These are phyloP conservation scores for Trichoderma simmonsii DNA, from an alignment of 2,329 filamentous ascomycete species.

Conservation along the genomic window DNA sequence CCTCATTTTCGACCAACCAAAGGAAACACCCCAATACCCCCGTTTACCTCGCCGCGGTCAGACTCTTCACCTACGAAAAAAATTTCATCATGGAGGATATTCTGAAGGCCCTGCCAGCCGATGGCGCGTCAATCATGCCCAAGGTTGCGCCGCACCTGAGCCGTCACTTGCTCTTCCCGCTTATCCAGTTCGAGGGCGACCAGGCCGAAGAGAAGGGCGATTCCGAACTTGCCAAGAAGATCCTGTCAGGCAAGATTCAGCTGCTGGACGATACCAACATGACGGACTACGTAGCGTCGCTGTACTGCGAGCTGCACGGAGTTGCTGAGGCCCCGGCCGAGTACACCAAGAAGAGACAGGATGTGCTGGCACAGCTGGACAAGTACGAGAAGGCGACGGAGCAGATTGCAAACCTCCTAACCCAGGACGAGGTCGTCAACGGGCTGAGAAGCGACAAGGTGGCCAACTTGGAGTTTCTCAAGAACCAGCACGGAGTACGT, in stretches of 20 bases:
- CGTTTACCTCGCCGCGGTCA: neutral
- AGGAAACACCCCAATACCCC: neutral
- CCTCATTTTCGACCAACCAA: neutral
- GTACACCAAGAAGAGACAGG: constrained; percentile 84
- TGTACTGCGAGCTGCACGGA: constrained; percentile 86
- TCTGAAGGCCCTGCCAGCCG: constrained; percentile 54
- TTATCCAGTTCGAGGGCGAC: constrained; percentile 86
- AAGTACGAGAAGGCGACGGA: constrained; percentile 81
- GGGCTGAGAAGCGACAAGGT: constrained; percentile 95
- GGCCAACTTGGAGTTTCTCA: constrained; percentile 96
- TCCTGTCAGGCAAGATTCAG: constrained; percentile 85
- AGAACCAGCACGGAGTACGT: constrained; percentile 88
- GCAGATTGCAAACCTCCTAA: constrained; percentile 83
- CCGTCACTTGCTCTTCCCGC: constrained; percentile 92
- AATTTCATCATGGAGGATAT: constrained; percentile 38
- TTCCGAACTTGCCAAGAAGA: constrained; percentile 58
- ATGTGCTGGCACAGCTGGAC: constrained; percentile 79
- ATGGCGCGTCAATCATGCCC: constrained; percentile 77
- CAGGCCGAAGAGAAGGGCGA: constrained; percentile 73
- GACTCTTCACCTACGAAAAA: neutral
- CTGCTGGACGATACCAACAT: constrained; percentile 97
- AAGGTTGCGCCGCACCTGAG: constrained; percentile 90
- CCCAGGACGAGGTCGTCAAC: constrained; percentile 83
- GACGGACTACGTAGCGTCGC: constrained; percentile 92
- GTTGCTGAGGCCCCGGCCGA: constrained; percentile 75